Evolutionary conservation across 208 protist species (phyloP).

Genomic region (Acanthamoeba royreba): DNA sequence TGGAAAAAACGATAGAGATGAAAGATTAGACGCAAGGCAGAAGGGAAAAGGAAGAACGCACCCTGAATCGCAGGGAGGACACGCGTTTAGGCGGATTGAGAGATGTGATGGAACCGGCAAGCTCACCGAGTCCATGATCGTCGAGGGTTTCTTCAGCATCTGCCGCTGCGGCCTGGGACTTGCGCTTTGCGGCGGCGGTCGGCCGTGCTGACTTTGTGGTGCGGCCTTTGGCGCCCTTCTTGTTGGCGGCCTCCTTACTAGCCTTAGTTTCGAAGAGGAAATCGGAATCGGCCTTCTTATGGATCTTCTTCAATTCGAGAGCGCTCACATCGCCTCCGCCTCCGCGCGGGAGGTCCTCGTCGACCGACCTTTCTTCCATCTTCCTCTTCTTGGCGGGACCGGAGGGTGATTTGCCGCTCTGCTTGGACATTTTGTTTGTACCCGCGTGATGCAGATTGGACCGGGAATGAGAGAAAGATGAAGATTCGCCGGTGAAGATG

Average conservation of each 20-base stretch:
- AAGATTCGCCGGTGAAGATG: not conserved
- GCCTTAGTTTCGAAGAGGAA: conserved; percentile 33
- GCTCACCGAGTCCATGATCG: not conserved
- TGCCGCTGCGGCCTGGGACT: not conserved
- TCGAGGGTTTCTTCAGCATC: not conserved
- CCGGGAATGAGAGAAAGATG: not conserved
- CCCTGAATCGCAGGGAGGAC: not conserved
- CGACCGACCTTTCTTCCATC: not conserved
- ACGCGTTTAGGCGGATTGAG: not conserved
- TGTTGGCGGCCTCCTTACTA: not conserved
- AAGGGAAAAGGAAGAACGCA: not conserved
- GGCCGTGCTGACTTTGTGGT: not conserved
- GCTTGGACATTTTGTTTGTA: no score
- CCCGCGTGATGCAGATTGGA: no score
- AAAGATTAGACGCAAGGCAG: not conserved
- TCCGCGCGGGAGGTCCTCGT: not conserved
- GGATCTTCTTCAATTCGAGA: not conserved
- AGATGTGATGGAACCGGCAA: not conserved
- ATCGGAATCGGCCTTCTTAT: conserved; percentile 20
- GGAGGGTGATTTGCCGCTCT: no score
- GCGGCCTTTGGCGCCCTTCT: not conserved
- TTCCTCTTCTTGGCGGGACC: not conserved
- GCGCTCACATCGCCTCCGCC: not conserved
- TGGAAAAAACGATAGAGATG: not conserved
- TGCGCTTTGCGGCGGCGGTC: not conserved